Conservation (phyloP, 345 rosid species). For the Pistacia integerrima region DNA sequence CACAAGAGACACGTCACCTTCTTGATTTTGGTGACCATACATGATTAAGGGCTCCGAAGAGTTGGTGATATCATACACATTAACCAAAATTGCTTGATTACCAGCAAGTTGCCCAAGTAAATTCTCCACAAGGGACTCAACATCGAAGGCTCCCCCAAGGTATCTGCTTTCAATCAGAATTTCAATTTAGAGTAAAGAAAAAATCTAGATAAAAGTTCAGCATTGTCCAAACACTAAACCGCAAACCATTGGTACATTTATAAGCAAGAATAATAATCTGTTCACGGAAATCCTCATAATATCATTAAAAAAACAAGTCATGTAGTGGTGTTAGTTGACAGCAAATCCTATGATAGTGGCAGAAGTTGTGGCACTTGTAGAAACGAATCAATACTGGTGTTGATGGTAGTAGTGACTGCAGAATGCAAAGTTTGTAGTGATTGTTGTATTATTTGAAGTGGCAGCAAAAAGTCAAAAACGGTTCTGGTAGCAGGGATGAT, state of each 20-base stretch:
- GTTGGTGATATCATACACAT: conserved; percentile 88
- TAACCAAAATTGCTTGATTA: conserved; percentile 88
- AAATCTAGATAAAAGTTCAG: background rate
- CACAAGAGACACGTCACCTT: conserved; percentile 69
- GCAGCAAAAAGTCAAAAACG: background rate
- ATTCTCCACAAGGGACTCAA: conserved; percentile 98
- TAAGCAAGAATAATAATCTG: background rate
- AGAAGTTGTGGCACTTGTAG: no score
- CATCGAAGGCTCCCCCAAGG: conserved; percentile 98
- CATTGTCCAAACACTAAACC: background rate
- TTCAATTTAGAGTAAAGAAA: background rate
- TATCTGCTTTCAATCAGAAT: conserved; percentile 55
- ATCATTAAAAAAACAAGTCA: background rate
- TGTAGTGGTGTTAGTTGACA: background rate
- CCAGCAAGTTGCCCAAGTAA: conserved; percentile 97
- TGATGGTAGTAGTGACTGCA: background rate
- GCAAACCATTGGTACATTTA: background rate
- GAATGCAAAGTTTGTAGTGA: background rate
- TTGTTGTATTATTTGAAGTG: background rate
- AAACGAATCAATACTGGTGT: background rate
- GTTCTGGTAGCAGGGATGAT: background rate
- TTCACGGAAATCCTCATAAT: background rate
- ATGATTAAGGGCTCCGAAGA: conserved; percentile 80
- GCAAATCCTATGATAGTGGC: background rate
- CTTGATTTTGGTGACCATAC: conserved; percentile 87